These are phyloP conservation scores for Cryptococcus sp. DNA, from an alignment of 1,284 basidiomycete genomes.

Conservation along the genomic window DNA sequence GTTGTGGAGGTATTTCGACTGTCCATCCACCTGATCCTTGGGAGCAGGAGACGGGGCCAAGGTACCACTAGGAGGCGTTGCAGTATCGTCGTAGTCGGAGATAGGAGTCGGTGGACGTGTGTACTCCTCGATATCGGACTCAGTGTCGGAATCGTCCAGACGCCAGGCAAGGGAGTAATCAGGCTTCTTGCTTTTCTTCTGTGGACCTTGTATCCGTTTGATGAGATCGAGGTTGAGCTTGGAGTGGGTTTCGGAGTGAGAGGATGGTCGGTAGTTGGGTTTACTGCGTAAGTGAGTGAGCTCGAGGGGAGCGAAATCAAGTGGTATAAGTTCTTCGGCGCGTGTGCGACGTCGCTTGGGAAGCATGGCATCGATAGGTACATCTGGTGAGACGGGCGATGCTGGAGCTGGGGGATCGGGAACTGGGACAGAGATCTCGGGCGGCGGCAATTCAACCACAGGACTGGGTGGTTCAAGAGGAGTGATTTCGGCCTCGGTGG, in stretches of 20 bases:
- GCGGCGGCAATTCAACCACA: not conserved
- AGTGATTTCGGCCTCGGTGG: not conserved
- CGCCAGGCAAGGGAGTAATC: constrained; percentile 30
- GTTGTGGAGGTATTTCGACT: constrained; percentile 15
- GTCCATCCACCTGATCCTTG: not conserved
- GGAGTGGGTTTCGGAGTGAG: constrained; percentile 28
- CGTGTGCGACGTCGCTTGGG: not conserved
- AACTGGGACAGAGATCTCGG: not conserved
- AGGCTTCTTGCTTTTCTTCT: constrained; percentile 8
- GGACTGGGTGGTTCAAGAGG: not conserved
- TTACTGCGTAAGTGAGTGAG: constrained; percentile 11
- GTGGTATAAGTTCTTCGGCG: constrained; percentile 25
- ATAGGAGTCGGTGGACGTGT: constrained; percentile 39
- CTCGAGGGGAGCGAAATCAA: constrained; percentile 28
- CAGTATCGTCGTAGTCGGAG: constrained; percentile 16
- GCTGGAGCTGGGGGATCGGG: not conserved
- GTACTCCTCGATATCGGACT: constrained; percentile 26
- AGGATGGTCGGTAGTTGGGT: constrained; percentile 29
- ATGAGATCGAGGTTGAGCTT: constrained; percentile 21
- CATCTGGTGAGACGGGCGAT: too few relatives aligned
- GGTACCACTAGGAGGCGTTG: constrained; percentile 3
- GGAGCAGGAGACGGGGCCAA: not conserved
- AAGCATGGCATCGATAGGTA: too few relatives aligned
- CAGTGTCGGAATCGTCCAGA: constrained; percentile 23
- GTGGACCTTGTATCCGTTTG: constrained; percentile 13